These are phyloP conservation scores for Entomortierella chlamydospora DNA, from an alignment of 192 early-diverging fungal species.

Conservation along the genomic window DNA sequence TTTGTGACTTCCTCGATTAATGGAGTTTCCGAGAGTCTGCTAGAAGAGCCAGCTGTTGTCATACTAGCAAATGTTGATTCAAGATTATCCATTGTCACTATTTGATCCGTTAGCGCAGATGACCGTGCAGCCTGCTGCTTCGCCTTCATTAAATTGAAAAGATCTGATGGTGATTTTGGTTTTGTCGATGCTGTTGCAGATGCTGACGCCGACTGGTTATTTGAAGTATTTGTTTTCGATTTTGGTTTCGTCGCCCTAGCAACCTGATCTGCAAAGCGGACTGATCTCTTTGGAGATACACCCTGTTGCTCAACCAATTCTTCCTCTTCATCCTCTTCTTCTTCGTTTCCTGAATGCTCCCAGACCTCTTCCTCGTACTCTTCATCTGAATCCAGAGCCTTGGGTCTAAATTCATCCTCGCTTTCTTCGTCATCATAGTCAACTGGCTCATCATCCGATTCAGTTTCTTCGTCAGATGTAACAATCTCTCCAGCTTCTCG, in stretches of 20 bases:
- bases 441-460: slow-evolving; percentile 38
- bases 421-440: slow-evolving; percentile 50
- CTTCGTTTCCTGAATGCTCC: slow-evolving; percentile 59
- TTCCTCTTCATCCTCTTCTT: slow-evolving; percentile 52
- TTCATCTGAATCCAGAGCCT: slow-evolving; percentile 53
- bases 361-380: slow-evolving; percentile 57
- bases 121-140: slow-evolving; percentile 32
- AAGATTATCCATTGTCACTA: slow-evolving; percentile 35
- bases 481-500: slow-evolving; percentile 58
- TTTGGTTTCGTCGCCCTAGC: slow-evolving; percentile 24
- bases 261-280: slow-evolving; percentile 47
- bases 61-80: slow-evolving; percentile 33
- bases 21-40: background rate
- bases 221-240: background rate
- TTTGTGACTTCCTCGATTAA: slow-evolving; percentile 24
- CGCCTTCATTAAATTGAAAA: slow-evolving; percentile 33
- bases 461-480: slow-evolving; percentile 51
- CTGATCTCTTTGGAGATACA: slow-evolving; percentile 11
- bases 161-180: slow-evolving; percentile 46
- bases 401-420: slow-evolving; percentile 55
- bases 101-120: slow-evolving; percentile 10
- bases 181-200: slow-evolving; percentile 11
- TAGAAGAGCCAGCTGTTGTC: background rate
- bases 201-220: background rate
- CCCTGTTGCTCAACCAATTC: background rate